Conservation (phyloP, 768 basidiomycete species). For the Tulasnella sp. region DNA sequence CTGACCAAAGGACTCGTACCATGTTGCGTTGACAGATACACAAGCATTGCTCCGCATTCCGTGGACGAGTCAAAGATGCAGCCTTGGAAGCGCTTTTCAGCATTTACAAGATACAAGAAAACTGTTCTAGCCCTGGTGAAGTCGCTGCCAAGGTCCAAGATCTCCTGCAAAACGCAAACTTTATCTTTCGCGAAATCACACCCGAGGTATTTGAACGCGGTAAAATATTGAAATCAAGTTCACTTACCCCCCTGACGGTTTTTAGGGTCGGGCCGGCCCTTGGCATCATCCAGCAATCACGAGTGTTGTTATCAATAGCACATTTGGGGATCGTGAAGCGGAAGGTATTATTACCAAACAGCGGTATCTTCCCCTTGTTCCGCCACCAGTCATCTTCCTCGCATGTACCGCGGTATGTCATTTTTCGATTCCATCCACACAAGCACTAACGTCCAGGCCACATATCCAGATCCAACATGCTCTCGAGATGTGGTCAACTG, state of each 20-base stretch:
- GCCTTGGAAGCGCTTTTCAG: neutral
- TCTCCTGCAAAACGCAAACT: neutral
- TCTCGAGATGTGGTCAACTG: neutral
- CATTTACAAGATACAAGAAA: neutral
- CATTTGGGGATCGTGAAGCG: neutral
- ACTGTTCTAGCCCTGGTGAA: neutral
- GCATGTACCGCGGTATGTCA: neutral
- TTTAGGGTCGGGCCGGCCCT: neutral
- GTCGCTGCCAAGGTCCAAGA: neutral
- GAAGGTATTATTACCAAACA: neutral
- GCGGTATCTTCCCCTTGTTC: neutral
- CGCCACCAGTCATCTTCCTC: neutral
- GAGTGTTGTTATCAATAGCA: neutral
- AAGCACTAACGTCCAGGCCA: too few species aligned
- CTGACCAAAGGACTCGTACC: too few species aligned
- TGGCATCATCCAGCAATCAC: neutral
- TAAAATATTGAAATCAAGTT: neutral
- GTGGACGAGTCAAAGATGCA: neutral
- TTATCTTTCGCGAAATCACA: neutral
- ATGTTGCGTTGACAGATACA: neutral
- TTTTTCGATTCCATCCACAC: too few species aligned
- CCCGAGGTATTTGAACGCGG: neutral
- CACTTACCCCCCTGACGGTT: neutral
- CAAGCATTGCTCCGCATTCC: neutral
- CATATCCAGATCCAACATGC: neutral